Evolutionary conservation across 2,329 filamentous ascomycete genomes (phyloP), one percentile per base, ranked within the genome.

Genomic region (Clarireedia monteithiana): DNA sequence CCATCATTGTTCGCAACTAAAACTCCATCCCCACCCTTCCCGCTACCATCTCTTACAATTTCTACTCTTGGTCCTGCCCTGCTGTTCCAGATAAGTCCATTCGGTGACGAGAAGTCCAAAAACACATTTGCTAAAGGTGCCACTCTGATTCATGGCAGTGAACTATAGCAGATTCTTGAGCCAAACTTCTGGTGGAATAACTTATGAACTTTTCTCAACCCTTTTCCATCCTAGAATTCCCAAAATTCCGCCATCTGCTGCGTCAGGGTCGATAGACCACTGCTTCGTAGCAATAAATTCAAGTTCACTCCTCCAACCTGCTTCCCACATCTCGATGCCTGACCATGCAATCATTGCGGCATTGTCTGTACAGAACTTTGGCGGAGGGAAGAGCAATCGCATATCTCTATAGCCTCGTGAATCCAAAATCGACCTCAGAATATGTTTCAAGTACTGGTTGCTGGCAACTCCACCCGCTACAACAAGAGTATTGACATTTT

Each of bases 271-370:
- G 69, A 95, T 78, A 2, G 83, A 76, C 91, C 91, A 96, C 68
- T 84, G 88, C 48, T 79, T 77, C 47, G 87, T 67, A 2, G 85
- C 78, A 48, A 78, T 69, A 56, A 85, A 78, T 24, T 74, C 76
- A 55, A 91, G 66, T 20, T 80, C 78, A 7, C 83, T 85, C 57
- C 75, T 72, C 77, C 82, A 91, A 0, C 92, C 91, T 1, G 81
- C 82, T 70, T 88, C 80, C 67, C 81, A 96, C 91, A 99, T 96
- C 72, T 97, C 91, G 62, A 91, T 79, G 0, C 87, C 94, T 1
- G 91, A 78, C 92, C 94, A 97, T 1, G 87, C 92, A 68, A 97
- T 91, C 94, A 99, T 99, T 48, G 91, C 89, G 12, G 94, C 94
- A 71, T 99, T 97, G 67, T 99, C 94, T 0, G 90, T 96, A 68